These are phyloP conservation scores for Kernera saxatilis DNA, from an alignment of 345 rosid genomes.

Conservation along the genomic window DNA sequence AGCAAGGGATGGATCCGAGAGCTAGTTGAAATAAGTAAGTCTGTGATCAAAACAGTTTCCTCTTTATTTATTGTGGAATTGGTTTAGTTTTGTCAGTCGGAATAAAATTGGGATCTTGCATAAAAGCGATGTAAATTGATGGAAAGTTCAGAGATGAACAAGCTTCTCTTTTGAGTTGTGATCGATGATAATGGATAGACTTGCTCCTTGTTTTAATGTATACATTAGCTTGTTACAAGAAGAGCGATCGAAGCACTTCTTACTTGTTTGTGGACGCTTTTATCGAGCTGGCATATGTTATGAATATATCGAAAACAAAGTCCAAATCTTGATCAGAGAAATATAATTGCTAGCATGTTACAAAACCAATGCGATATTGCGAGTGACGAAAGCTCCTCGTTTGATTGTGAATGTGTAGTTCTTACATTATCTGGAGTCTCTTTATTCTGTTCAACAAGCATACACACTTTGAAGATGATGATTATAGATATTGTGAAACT, in stretches of 20 bases:
- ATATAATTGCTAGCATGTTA: not conserved
- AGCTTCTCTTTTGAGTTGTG: not conserved
- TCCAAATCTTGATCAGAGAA: not conserved
- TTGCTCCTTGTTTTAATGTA: not conserved
- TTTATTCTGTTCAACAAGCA: no score
- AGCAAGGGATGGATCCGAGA: constrained; percentile 86
- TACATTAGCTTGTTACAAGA: not conserved
- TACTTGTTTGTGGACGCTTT: not conserved
- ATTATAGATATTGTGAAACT: not conserved
- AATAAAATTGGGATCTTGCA: constrained; percentile 17
- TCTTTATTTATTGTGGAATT: constrained; percentile 12
- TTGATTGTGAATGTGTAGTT: not conserved
- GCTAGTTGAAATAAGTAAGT: constrained; percentile 39
- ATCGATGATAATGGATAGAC: not conserved
- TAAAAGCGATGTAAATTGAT: not conserved
- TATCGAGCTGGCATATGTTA: not conserved
- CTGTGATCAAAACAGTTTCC: not conserved
- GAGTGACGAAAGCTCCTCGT: not conserved
- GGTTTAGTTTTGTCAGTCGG: not conserved
- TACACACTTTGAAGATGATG: not conserved
- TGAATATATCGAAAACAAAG: not conserved
- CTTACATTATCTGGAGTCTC: not conserved
- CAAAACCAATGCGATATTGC: not conserved
- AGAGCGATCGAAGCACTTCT: not conserved
- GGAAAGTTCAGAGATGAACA: not conserved